A percentile compares a stretch with the other conserved stretches of the same genome.
Evolutionary conservation across 163 green algal species (phyloP).

Genomic region (Scenedesmus sp.): DNA sequence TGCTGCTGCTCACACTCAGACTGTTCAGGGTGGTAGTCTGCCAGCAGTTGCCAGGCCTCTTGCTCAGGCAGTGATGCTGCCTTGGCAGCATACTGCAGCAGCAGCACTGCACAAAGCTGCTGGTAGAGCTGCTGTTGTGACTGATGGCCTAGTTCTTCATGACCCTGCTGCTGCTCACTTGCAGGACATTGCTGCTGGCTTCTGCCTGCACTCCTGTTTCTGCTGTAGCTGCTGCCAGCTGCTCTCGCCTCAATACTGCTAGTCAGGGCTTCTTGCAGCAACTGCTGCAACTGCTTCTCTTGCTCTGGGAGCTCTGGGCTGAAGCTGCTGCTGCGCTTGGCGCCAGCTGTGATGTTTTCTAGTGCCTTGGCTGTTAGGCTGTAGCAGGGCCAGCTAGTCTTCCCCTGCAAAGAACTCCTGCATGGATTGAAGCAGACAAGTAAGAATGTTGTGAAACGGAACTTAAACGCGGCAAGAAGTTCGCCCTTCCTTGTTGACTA

Average conservation of each 20-base stretch:
- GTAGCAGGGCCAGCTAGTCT: slow-evolving; percentile 54
- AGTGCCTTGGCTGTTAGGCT: slow-evolving; percentile 53
- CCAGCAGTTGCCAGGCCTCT: slow-evolving; percentile 55
- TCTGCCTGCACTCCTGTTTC: background rate
- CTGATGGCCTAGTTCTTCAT: background rate
- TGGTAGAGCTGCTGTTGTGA: slow-evolving; percentile 48
- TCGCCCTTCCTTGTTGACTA: background rate
- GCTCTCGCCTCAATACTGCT: no score
- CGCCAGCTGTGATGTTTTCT: slow-evolving; percentile 55
- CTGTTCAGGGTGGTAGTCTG: background rate
- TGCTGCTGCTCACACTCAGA: slow-evolving; percentile 4
- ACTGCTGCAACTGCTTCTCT: slow-evolving; percentile 29
- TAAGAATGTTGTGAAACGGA: no score
- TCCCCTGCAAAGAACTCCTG: slow-evolving; percentile 55
- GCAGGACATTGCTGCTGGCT: slow-evolving; percentile 18
- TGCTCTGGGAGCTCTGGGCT: slow-evolving; percentile 1
- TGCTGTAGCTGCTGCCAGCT: slow-evolving; percentile 3
- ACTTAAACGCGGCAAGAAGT: no score
- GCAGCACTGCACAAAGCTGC: slow-evolving; percentile 54
- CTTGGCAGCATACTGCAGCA: slow-evolving; percentile 57
- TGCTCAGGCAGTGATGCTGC: slow-evolving; percentile 54
- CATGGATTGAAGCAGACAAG: background rate
- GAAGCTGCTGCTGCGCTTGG: background rate
- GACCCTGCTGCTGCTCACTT: background rate
- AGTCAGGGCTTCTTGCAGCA: background rate